A percentile compares a stretch with the other conserved stretches of the same genome.
Conservation (phyloP, 2,329 filamentous ascomycete genomes). For the Tolypocladium nubicola region DNA sequence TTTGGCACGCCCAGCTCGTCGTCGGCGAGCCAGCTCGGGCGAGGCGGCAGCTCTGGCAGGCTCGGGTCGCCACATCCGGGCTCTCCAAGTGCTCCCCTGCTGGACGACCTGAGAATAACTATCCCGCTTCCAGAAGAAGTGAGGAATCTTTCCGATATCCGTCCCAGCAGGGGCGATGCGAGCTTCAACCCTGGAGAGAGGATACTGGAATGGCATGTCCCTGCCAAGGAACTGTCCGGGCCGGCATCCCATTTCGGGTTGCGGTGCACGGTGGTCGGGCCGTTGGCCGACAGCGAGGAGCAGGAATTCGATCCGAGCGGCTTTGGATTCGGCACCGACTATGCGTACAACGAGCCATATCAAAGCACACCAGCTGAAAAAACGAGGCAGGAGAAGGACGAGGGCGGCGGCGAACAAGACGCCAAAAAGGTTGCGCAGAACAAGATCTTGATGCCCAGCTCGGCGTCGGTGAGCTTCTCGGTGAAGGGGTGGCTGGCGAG, state of each 20-base stretch:
- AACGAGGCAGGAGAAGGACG: conserved; percentile 17
- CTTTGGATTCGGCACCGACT: conserved; percentile 40
- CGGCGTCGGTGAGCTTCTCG: conserved; percentile 61
- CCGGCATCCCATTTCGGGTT: conserved; percentile 61
- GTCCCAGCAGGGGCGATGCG: conserved; percentile 73
- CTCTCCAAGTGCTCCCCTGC: conserved; percentile 44
- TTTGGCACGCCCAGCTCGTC: conserved; percentile 34
- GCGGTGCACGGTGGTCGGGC: conserved; percentile 69
- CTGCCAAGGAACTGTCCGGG: conserved; percentile 61
- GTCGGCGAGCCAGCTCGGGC: conserved; percentile 26
- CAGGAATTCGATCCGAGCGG: conserved; percentile 38
- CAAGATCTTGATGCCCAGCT: conserved; percentile 70
- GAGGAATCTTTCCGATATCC: conserved; percentile 72
- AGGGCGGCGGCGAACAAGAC: conserved; percentile 34
- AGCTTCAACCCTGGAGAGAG: conserved; percentile 65
- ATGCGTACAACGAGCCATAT: conserved; percentile 46
- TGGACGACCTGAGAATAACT: conserved; percentile 70
- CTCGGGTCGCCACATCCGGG: conserved; percentile 35
- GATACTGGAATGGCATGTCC: conserved; percentile 72
- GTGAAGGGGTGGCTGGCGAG: conserved; percentile 61
- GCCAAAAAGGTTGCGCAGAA: conserved; percentile 53
- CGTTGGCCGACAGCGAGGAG: conserved; percentile 37
- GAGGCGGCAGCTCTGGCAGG: conserved; percentile 30
- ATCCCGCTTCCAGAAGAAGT: conserved; percentile 72
- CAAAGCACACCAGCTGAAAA: conserved; percentile 32